A percentile compares a stretch with the other conserved stretches of the same genome.
These are phyloP conservation scores for Aphanoascus verrucosus DNA, from an alignment of 2,329 filamentous ascomycete genomes.

Conservation along the genomic window DNA sequence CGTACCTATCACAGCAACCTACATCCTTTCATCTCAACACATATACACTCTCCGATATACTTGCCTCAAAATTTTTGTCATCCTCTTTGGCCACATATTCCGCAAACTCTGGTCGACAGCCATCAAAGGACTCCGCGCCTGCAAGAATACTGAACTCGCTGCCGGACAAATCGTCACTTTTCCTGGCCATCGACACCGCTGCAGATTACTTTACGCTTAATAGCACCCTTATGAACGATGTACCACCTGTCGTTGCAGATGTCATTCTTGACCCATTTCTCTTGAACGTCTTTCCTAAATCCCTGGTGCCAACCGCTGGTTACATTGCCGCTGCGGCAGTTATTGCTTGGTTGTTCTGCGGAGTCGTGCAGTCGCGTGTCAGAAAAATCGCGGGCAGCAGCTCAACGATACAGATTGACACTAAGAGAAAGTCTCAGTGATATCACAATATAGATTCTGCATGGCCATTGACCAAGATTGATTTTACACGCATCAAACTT, in stretches of 20 bases:
- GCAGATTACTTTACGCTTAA: slow-evolving; percentile 80
- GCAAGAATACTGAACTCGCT: neutral
- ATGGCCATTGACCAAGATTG: neutral
- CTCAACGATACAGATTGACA: neutral
- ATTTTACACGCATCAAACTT: neutral
- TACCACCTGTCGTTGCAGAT: slow-evolving; percentile 66
- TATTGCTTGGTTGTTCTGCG: slow-evolving; percentile 42
- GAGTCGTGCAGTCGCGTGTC: slow-evolving; percentile 28
- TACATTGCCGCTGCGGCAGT: slow-evolving; percentile 57
- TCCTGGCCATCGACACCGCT: slow-evolving; percentile 63
- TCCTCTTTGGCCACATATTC: slow-evolving; percentile 35
- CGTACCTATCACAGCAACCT: slow-evolving; percentile 55
- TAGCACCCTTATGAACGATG: slow-evolving; percentile 59
- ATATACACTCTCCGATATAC: slow-evolving; percentile 51
- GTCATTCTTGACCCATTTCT: slow-evolving; percentile 77
- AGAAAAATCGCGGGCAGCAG: neutral
- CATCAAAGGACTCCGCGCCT: slow-evolving; percentile 2
- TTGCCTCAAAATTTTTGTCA: slow-evolving; percentile 52
- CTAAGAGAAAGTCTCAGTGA: slow-evolving; percentile 1
- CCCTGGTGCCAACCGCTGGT: slow-evolving; percentile 58
- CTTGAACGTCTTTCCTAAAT: slow-evolving; percentile 66
- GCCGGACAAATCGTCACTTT: slow-evolving; percentile 43
- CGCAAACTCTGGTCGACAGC: neutral
- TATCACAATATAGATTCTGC: neutral
- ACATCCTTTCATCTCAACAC: slow-evolving; percentile 64